These are phyloP conservation scores for Jacaranda mimosifolia DNA, from an alignment of 257 asterid species.

Conservation along the genomic window DNA sequence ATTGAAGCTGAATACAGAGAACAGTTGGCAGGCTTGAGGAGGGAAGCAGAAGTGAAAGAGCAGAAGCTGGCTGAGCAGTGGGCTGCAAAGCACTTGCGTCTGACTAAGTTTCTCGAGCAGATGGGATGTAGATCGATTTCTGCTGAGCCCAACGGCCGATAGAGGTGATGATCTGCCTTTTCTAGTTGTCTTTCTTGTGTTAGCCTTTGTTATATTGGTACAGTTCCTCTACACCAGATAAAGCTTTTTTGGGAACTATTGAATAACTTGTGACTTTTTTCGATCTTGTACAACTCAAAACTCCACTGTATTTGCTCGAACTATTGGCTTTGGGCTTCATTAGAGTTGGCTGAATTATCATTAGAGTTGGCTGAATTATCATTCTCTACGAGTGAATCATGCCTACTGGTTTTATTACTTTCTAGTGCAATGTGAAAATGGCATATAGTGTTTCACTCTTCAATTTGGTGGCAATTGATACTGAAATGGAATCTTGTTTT, in stretches of 20 bases:
- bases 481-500: too few species aligned
- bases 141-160: slow-evolving; percentile 54
- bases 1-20: slow-evolving; percentile 84
- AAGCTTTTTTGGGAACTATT: slow-evolving; percentile 9
- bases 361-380: slow-evolving; percentile 6
- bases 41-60: slow-evolving; percentile 91
- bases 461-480: too few species aligned
- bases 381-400: neutral
- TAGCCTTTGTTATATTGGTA: neutral
- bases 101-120: slow-evolving; percentile 76
- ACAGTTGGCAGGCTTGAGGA: slow-evolving; percentile 77
- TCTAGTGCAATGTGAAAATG: neutral
- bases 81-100: slow-evolving; percentile 77
- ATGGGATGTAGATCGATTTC: slow-evolving; percentile 59
- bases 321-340: neutral
- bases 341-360: slow-evolving; percentile 4
- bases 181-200: too few species aligned
- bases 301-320: slow-evolving; percentile 12
- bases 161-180: neutral
- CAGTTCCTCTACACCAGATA: neutral
- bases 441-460: too few species aligned
- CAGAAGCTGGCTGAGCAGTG: slow-evolving; percentile 93
- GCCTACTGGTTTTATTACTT: neutral
- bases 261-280: slow-evolving; percentile 18
- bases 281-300: neutral